Evolutionary conservation across 768 basidiomycete species (phyloP).

Genomic region (Cubamyces sp.): DNA sequence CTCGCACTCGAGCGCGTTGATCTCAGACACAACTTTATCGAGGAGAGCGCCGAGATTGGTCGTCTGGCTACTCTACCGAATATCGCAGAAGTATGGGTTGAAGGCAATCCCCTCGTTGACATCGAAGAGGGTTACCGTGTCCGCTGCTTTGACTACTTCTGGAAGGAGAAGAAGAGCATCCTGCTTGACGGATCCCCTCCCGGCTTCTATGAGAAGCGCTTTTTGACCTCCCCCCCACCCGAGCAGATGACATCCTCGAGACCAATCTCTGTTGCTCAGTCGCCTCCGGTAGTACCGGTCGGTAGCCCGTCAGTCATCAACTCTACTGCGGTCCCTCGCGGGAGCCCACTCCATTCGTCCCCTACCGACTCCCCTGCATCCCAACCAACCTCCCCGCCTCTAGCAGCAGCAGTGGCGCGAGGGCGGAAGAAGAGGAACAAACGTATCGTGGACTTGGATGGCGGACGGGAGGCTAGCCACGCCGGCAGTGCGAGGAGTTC

Average conservation of each 20-base stretch:
- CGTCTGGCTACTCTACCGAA: slow-evolving; percentile 80
- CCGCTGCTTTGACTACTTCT: slow-evolving; percentile 82
- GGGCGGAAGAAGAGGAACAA: slow-evolving; percentile 64
- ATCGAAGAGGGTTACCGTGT: slow-evolving; percentile 72
- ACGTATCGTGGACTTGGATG: slow-evolving; percentile 80
- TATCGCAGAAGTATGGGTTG: slow-evolving; percentile 79
- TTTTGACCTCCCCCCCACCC: slow-evolving; percentile 51
- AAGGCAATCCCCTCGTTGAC: slow-evolving; percentile 82
- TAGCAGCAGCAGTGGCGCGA: slow-evolving; percentile 45
- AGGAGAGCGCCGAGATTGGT: slow-evolving; percentile 85
- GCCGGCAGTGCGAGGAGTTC: slow-evolving; percentile 29
- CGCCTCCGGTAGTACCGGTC: slow-evolving; percentile 66
- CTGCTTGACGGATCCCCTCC: slow-evolving; percentile 76
- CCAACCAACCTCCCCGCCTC: slow-evolving; percentile 49
- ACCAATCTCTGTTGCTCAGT: slow-evolving; percentile 52
- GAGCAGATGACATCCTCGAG: slow-evolving; percentile 57
- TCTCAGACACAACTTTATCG: slow-evolving; percentile 75
- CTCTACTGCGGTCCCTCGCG: slow-evolving; percentile 1
- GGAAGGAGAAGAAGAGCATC: slow-evolving; percentile 79
- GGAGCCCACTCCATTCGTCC: slow-evolving; percentile 33
- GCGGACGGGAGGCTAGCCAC: slow-evolving; percentile 44
- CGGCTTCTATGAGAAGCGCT: slow-evolving; percentile 71
- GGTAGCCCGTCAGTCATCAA: slow-evolving; percentile 37
- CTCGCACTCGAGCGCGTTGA: slow-evolving; percentile 84
- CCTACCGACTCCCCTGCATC: slow-evolving; percentile 44